Conservation (phyloP, 2,329 filamentous ascomycete genomes). For the Pyrenochaeta sp. region DNA sequence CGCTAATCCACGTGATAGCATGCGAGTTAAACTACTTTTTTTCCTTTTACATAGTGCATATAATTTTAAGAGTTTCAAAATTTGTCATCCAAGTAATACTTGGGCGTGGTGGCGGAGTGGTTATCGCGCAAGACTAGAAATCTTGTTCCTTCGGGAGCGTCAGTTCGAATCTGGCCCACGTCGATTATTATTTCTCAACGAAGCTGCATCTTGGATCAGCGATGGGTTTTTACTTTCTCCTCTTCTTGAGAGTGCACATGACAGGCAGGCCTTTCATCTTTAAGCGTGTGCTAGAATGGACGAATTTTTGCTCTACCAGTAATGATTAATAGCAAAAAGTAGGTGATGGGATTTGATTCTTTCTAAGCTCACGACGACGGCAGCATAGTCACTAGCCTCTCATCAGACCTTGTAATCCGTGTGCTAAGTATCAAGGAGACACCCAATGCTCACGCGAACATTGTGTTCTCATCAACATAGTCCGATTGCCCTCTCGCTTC, state of each 20-base stretch:
- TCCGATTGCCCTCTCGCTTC: not conserved
- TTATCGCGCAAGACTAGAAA: conserved; percentile 54
- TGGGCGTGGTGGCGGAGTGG: conserved; percentile 50
- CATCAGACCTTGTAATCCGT: not conserved
- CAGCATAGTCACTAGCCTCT: not conserved
- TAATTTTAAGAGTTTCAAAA: not conserved
- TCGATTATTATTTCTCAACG: conserved; percentile 26
- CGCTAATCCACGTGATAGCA: no score
- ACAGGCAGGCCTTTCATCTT: no score
- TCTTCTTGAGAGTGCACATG: no score
- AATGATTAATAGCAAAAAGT: not conserved
- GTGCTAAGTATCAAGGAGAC: not conserved
- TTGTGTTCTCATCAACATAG: not conserved
- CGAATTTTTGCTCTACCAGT: not conserved
- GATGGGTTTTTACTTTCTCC: no score
- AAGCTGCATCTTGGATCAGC: no score
- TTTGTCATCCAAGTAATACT: conserved; percentile 1
- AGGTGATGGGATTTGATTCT: not conserved
- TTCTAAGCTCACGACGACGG: no score
- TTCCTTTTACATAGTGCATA: not conserved
- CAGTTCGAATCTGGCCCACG: conserved; percentile 51
- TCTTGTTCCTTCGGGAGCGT: conserved; percentile 52
- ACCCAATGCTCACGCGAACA: not conserved
- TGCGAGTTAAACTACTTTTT: no score
- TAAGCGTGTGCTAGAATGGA: not conserved